Conservation (phyloP, 2,329 filamentous ascomycete genomes). For the Colletotrichum eremochloae region DNA sequence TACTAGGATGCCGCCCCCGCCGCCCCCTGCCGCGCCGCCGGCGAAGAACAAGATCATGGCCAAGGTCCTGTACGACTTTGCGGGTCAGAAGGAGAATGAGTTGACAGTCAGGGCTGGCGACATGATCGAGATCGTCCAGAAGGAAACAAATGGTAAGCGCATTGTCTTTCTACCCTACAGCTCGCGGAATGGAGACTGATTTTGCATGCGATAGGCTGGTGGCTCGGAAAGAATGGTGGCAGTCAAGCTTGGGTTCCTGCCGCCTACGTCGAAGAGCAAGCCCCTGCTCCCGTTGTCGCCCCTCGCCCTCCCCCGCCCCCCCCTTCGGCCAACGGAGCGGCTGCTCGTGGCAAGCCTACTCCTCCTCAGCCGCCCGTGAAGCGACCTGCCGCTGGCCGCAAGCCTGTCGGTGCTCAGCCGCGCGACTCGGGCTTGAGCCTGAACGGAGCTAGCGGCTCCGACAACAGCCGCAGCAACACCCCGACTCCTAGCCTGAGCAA, state of each 20-base stretch:
- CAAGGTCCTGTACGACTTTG: conserved; percentile 94
- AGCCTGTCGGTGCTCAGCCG: conserved; percentile 74
- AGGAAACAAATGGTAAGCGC: conserved; percentile 89
- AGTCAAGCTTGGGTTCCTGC: conserved; percentile 95
- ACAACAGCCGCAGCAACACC: conserved; percentile 76
- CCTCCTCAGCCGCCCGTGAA: conserved; percentile 86
- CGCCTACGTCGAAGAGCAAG: conserved; percentile 91
- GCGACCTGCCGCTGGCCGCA: conserved; percentile 79
- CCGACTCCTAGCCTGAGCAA: conserved; percentile 80
- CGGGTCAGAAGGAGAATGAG: conserved; percentile 86
- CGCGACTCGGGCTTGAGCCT: conserved; percentile 79
- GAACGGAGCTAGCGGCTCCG: conserved; percentile 67
- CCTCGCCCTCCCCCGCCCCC: conserved; percentile 76
- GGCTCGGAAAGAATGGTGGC: conserved; percentile 81
- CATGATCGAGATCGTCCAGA: conserved; percentile 89
- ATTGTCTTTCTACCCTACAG: background rate
- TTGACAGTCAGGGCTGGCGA: conserved; percentile 85
- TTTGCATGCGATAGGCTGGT: conserved; percentile 78
- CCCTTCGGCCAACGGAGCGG: conserved; percentile 60
- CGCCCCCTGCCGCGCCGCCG: conserved; percentile 74
- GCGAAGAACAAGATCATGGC: conserved; percentile 80
- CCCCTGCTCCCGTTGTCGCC: conserved; percentile 71
- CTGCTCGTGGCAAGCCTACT: conserved; percentile 72
- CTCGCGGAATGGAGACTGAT: conserved; percentile 50
- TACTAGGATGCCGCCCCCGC: conserved; percentile 64